A percentile compares a stretch with the other conserved stretches of the same genome.
Evolutionary conservation across 2,329 filamentous ascomycete genomes (phyloP).

Genomic region (Fusarium duplospermum): DNA sequence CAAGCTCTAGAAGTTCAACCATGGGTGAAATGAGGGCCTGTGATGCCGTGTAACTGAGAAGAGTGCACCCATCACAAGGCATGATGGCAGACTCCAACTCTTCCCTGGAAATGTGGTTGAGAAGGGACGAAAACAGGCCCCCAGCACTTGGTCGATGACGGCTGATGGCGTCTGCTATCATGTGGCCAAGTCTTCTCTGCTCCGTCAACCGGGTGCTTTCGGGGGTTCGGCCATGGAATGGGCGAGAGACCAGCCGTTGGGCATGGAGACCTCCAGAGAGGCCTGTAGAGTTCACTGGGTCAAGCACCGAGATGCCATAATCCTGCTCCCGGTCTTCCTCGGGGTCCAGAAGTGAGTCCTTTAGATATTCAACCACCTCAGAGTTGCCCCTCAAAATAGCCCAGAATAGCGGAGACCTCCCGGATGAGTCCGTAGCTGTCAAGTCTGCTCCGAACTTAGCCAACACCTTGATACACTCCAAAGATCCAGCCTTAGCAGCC

Average conservation of each 20-base stretch:
- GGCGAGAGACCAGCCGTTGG: background rate
- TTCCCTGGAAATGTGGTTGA: constrained; percentile 26
- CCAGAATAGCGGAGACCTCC: constrained; percentile 34
- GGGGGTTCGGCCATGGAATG: background rate
- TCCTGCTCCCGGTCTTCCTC: constrained; percentile 1
- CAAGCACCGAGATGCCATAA: constrained; percentile 4
- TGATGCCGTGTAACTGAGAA: constrained; percentile 37
- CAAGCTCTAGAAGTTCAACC: constrained; percentile 36
- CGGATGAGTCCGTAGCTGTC: constrained; percentile 22
- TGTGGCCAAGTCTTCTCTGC: constrained; percentile 14
- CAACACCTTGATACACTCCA: constrained; percentile 36
- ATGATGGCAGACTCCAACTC: constrained; percentile 31
- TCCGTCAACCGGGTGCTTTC: background rate
- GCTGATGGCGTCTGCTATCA: constrained; percentile 31
- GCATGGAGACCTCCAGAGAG: background rate
- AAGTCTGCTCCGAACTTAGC: constrained; percentile 22
- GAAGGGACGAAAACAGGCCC: constrained; percentile 18
- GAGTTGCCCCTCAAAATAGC: constrained; percentile 15
- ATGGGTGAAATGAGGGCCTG: constrained; percentile 7
- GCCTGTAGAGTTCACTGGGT: background rate
- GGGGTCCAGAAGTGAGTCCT: constrained; percentile 18
- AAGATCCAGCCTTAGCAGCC: constrained; percentile 24
- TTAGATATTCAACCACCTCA: constrained; percentile 32
- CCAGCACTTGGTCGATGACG: constrained; percentile 8
- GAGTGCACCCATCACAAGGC: constrained; percentile 40